These are phyloP conservation scores for Talaromyces nanjingensis DNA, from an alignment of 495 filamentous ascomycete species.

Conservation along the genomic window DNA sequence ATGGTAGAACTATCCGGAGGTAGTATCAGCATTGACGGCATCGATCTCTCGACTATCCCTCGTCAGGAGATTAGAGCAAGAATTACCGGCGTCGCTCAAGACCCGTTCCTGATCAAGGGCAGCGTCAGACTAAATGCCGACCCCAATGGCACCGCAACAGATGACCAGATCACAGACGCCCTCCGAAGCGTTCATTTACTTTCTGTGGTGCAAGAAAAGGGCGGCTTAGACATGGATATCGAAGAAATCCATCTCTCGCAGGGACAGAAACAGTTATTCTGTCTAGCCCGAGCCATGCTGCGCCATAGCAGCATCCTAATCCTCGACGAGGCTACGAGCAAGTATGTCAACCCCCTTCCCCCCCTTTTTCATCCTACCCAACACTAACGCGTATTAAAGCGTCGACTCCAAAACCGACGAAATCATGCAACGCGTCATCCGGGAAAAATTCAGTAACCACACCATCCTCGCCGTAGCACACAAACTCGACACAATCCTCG, in stretches of 20 bases:
- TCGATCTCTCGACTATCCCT: slow-evolving; percentile 40
- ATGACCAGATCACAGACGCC: slow-evolving; percentile 29
- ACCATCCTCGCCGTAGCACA: slow-evolving; percentile 60
- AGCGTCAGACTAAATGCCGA: slow-evolving; percentile 37
- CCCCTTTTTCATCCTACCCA: slow-evolving; percentile 16
- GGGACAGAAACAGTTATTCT: slow-evolving; percentile 55
- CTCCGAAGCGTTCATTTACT: slow-evolving; percentile 36
- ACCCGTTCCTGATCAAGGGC: slow-evolving; percentile 47
- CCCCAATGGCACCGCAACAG: slow-evolving; percentile 21
- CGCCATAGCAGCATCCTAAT: slow-evolving; percentile 32
- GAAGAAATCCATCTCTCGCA: slow-evolving; percentile 37
- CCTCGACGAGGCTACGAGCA: slow-evolving; percentile 39
- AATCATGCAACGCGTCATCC: slow-evolving; percentile 52
- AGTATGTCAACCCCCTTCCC: slow-evolving; percentile 13
- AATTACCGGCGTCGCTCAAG: slow-evolving; percentile 50
- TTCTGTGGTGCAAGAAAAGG: slow-evolving; percentile 28
- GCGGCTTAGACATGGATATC: slow-evolving; percentile 36
- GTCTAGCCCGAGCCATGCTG: slow-evolving; percentile 49
- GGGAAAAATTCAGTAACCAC: slow-evolving; percentile 47
- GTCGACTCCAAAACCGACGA: slow-evolving; percentile 51
- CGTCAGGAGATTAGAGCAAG: slow-evolving; percentile 39
- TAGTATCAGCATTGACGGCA: slow-evolving; percentile 39
- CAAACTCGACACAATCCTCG: slow-evolving; percentile 51
- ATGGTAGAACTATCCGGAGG: slow-evolving; percentile 42
- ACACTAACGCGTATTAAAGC: slow-evolving; percentile 15